Base-by-base conservation (phyloP, 2,329 filamentous ascomycete genomes). In the Amylocarpus encephaloides region DNA sequence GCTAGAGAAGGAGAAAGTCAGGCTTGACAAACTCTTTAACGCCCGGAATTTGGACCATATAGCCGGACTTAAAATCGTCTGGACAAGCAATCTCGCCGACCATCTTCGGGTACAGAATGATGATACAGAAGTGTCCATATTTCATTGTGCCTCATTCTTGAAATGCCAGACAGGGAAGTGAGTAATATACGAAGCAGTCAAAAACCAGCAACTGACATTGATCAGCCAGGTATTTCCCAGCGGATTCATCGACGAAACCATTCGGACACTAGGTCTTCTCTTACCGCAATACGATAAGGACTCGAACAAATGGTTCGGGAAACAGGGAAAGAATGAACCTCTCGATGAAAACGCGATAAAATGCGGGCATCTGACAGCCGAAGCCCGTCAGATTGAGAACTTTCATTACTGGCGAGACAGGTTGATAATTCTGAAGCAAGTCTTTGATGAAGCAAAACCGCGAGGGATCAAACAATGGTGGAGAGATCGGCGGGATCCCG, bases 331-430 rank as follows among this genome's bases (percentile, higher is more conserved):
- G 34, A 26, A 56, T 49, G n/a, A n/a, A n/a, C 51, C 58, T 52
- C 34, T 70, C 32, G 69, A 71, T 49, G 35, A 13, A 4, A 50
- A 57, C 4, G 48, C 65, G 0, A 45, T 58, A 0, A 52, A 54
- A 1, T 66, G 66, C 30, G 66, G 65, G 1, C 62, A 56, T 5
- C 57, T 73, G 2, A 59, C 55, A 29, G 54, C 63, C 6, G 61
- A 68, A 29, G 61, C 68, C 32, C 57, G 69, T 5, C 64, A 62
- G 11, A 61, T 70, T 6, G 62, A 66, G 13, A 57, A 58, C 1
- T 71, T 71, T 47, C 46, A 40, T 0, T 70, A 66, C 57, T 75
- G 73, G 72, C 64, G 66, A 19, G 70, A 76, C 38, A 65, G 69
- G 0, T 57, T 76, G 0, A 62, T 71, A 1, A 66, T 70, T 1